Conservation (phyloP, 768 basidiomycete genomes). For the Collybiopsis confluens region DNA sequence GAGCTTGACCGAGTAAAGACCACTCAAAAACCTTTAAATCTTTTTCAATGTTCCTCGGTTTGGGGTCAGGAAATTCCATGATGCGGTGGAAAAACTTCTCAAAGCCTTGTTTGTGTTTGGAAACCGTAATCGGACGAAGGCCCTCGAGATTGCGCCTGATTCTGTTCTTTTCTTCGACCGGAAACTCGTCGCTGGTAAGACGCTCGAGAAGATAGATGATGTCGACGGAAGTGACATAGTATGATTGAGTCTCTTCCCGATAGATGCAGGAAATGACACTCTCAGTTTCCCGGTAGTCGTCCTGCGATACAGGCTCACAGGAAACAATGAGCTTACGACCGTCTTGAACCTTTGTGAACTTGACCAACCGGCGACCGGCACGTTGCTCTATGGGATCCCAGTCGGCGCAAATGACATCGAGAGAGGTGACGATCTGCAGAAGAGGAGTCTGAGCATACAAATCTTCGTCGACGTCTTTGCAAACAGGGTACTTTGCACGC, state of each 20-base stretch:
- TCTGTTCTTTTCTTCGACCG: conserved; percentile 95
- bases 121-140: conserved; percentile 84
- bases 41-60: conserved; percentile 96
- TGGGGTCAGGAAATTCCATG: conserved; percentile 94
- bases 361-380: conserved; percentile 78
- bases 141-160: conserved; percentile 94
- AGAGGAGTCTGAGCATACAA: conserved; percentile 48
- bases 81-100: conserved; percentile 92
- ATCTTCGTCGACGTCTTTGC: conserved; percentile 31
- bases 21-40: conserved; percentile 88
- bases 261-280: conserved; percentile 95
- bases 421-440: conserved; percentile 57
- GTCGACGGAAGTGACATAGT: conserved; percentile 93
- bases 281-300: conserved; percentile 68
- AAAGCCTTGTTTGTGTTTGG: conserved; percentile 75
- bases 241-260: conserved; percentile 69
- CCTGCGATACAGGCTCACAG: conserved; percentile 70
- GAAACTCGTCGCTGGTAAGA: conserved; percentile 71
- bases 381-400: conserved; percentile 66
- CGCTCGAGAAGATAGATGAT: conserved; percentile 90
- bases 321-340: conserved; percentile 73
- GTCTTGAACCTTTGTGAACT: conserved; percentile 76
- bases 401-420: conserved; percentile 47
- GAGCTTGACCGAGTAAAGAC: conserved; percentile 62
- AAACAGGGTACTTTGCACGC: conserved; percentile 34